Evolutionary conservation across 2,329 filamentous ascomycete genomes (phyloP), one percentile per base, ranked within the genome.

Genomic region (Clonostachys solani): DNA sequence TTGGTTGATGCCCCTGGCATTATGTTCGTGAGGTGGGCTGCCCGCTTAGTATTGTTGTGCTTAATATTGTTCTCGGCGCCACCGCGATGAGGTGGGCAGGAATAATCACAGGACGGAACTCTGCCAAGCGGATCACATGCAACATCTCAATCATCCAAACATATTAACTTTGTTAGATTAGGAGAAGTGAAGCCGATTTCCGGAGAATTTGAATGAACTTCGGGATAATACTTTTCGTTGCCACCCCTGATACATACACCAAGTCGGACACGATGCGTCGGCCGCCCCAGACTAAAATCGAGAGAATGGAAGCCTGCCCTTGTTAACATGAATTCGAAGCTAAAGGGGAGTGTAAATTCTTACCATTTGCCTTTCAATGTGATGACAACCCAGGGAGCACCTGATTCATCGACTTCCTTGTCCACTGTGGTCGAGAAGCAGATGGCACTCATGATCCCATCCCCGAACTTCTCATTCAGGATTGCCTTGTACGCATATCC

Each of bases 391-490:
- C 90, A 96, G 7, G 86, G 75, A 46, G 81, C 78, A 5, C 91
- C 92, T 58, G 88, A 81, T 50, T 87, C 83, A 64, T 96, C 92
- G 2, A 85, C 84, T 78, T 97, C 92, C 79, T 95, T 95, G 65
- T 96, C 90, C 3, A 97, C 87, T 61, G 90, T 90, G 0, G 90
- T 95, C 45, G 83, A 87, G 66, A 96, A 96, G 15, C 84, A 83
- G 61, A 96, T 96, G 1, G 92, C 92, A 62, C 90, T 95, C 92
- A 97, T 96, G 61, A 97, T 97, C 2, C 92, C 92, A 62, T 92
- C 87, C 0, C 87, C 87, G 62, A 90, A 91, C 76, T 96, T 96
- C 78, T 97, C 92, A 57, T 97, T 96, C 66, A 96, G 65, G 5
- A 97, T 81, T 1, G 91, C 92, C 77, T 96, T 96, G 71, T 95